These are phyloP conservation scores for Coemansia sp. DNA, from an alignment of 192 early-diverging fungal species.

Conservation along the genomic window DNA sequence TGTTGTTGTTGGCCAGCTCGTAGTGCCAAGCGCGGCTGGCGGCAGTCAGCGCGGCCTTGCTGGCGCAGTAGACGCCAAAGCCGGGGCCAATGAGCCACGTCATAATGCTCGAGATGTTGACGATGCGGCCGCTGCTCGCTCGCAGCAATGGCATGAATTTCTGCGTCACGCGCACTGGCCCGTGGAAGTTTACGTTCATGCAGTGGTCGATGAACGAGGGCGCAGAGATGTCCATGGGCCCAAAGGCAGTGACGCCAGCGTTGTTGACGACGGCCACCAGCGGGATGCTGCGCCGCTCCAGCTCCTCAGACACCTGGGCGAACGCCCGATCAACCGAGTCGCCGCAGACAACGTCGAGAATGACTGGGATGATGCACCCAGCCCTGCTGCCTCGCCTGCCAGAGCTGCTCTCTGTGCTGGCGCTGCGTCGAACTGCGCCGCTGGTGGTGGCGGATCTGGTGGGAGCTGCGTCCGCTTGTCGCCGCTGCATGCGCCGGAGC, in stretches of 20 bases:
- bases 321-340: slow-evolving; percentile 43
- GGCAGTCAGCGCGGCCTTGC: slow-evolving; percentile 54
- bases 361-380: slow-evolving; percentile 38
- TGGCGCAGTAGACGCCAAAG: slow-evolving; percentile 55
- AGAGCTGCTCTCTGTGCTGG: background rate
- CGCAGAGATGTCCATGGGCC: slow-evolving; percentile 50
- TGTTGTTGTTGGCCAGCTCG: slow-evolving; percentile 43
- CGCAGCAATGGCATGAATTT: slow-evolving; percentile 52
- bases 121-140: slow-evolving; percentile 43
- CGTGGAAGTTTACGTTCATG: slow-evolving; percentile 54
- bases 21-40: slow-evolving; percentile 48
- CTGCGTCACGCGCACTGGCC: slow-evolving; percentile 51
- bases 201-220: slow-evolving; percentile 35
- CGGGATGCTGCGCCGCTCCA: slow-evolving; percentile 39
- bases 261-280: slow-evolving; percentile 53
- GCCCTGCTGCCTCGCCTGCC: background rate
- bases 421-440: background rate
- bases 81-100: slow-evolving; percentile 55
- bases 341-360: slow-evolving; percentile 44
- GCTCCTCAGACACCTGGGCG: slow-evolving; percentile 22
- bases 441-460: background rate
- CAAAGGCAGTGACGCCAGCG: slow-evolving; percentile 51
- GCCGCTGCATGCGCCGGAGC: slow-evolving; percentile 9
- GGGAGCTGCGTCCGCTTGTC: background rate
- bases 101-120: slow-evolving; percentile 56